Evolutionary conservation across 805 yeast species (phyloP).

Genomic region (Yarrowia keelungensis): DNA sequence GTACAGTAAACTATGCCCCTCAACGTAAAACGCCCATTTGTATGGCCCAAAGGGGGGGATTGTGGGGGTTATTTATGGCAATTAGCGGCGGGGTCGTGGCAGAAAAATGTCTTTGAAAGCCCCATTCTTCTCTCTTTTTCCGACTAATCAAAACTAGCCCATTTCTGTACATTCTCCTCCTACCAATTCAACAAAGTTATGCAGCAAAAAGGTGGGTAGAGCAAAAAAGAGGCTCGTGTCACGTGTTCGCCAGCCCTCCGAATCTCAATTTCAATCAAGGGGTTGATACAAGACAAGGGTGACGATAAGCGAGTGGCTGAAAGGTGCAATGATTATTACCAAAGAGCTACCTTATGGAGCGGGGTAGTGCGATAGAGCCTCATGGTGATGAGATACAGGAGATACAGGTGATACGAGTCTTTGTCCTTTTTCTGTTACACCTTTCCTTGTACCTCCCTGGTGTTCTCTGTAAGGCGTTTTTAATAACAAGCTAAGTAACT

Average conservation of each 20-base stretch:
- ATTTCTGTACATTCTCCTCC: not conserved
- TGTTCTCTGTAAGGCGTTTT: too few species aligned
- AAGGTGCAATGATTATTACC: too few species aligned
- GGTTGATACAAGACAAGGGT: not conserved
- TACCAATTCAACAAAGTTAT: slow-evolving; percentile 17
- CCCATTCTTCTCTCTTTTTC: not conserved
- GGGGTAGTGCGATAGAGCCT: too few species aligned
- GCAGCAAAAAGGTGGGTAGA: slow-evolving; percentile 29
- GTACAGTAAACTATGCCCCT: slow-evolving; percentile 1
- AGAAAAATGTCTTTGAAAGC: not conserved
- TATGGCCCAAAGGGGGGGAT: not conserved
- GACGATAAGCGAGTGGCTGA: slow-evolving; percentile 1
- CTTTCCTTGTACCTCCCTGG: too few species aligned
- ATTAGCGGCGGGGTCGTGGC: too few species aligned
- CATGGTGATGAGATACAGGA: too few species aligned
- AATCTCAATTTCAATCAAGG: not conserved
- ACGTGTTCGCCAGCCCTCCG: slow-evolving; percentile 8
- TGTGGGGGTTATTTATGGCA: too few species aligned
- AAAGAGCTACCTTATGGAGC: too few species aligned
- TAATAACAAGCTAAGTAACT: too few species aligned
- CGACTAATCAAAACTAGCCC: too few species aligned
- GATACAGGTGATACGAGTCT: too few species aligned
- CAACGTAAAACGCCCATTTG: not conserved
- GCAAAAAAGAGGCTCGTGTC: slow-evolving; percentile 4
- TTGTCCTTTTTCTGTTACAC: too few species aligned